Conservation (phyloP, 2,329 filamentous ascomycete genomes). For the Pseudocercospora crystallina region DNA sequence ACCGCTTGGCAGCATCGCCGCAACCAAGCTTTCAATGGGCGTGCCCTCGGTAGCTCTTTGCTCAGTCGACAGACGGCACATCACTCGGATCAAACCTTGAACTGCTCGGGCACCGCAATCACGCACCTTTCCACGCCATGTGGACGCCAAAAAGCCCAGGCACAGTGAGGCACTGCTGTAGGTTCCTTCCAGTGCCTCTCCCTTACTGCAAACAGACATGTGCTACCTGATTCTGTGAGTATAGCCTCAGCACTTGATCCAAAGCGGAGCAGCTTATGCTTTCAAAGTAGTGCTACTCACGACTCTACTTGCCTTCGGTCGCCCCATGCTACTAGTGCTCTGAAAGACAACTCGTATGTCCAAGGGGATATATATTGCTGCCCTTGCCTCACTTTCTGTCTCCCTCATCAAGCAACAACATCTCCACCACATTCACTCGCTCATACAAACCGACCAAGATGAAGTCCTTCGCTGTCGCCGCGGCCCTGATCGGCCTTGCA, state of each 20-base stretch:
- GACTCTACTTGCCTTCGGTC: background rate
- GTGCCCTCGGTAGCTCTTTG: too few species aligned
- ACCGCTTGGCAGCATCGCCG: too few species aligned
- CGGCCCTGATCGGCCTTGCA: constrained; percentile 23
- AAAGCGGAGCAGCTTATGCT: background rate
- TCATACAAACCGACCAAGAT: constrained; percentile 6
- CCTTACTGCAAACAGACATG: too few species aligned
- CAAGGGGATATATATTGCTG: background rate
- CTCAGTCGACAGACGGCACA: background rate
- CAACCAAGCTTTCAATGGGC: too few species aligned
- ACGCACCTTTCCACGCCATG: background rate
- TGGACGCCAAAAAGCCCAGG: background rate
- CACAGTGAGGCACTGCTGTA: too few species aligned
- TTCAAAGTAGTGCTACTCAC: background rate
- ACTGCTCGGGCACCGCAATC: background rate
- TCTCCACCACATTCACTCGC: constrained; percentile 1
- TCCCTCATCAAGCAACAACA: constrained; percentile 1
- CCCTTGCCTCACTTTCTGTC: background rate
- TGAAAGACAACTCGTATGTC: too few species aligned
- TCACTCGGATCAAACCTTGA: constrained; percentile 15
- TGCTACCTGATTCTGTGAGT: too few species aligned
- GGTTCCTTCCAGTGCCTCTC: too few species aligned
- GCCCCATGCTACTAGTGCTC: too few species aligned
- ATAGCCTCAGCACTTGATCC: background rate
- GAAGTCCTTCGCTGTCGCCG: constrained; percentile 21